These are phyloP conservation scores for Fusarium scirpi DNA, from an alignment of 2,329 filamentous ascomycete species.

Conservation along the genomic window DNA sequence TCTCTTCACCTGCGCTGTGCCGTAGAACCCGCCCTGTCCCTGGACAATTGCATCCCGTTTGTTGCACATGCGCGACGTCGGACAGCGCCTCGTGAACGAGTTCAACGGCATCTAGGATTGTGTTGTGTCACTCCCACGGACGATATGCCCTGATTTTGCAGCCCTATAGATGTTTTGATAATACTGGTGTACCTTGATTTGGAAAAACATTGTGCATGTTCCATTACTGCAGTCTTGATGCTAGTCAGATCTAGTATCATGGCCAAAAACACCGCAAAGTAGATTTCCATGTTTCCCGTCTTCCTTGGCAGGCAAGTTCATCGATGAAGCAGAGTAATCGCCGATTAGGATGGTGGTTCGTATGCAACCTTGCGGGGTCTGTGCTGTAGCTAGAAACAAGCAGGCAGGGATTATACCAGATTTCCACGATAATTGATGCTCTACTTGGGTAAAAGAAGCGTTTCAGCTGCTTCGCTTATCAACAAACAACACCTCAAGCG, in stretches of 20 bases:
- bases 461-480: conserved; percentile 38
- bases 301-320: conserved; percentile 25
- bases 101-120: conserved; percentile 9
- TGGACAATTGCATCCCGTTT: conserved; percentile 21
- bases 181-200: neutral
- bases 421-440: neutral
- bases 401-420: conserved; percentile 2
- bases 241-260: conserved; percentile 3
- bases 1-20: conserved; percentile 19
- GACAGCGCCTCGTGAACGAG: conserved; percentile 40
- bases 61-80: conserved; percentile 39
- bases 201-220: neutral
- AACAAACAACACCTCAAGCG: conserved; percentile 12
- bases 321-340: conserved; percentile 31
- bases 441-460: conserved; percentile 1
- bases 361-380: conserved; percentile 18
- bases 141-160: conserved; percentile 24
- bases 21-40: conserved; percentile 30
- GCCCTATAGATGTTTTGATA: conserved; percentile 38
- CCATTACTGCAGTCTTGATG: neutral
- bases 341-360: conserved; percentile 28
- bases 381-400: conserved; percentile 19
- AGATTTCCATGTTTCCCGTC: conserved; percentile 30
- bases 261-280: conserved; percentile 30
- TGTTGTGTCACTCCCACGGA: neutral